Percentiles rank a stretch among this genome's conserved stretches.
Conservation (phyloP, 306 rosid species). For the Rubus idaeus region DNA sequence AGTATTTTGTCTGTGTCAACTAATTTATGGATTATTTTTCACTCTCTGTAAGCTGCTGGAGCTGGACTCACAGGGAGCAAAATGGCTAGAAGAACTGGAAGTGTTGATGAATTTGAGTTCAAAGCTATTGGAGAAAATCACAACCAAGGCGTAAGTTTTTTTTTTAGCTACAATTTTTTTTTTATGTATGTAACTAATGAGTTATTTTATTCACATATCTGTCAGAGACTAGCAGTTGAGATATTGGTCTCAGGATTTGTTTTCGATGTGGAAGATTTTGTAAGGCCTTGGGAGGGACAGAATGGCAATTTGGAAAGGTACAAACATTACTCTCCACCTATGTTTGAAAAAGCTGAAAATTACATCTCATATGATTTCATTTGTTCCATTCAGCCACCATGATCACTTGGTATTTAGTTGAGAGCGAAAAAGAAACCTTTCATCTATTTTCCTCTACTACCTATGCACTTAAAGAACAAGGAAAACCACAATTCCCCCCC, state of each 20-base stretch:
- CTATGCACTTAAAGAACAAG: background rate
- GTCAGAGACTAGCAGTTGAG: conserved; percentile 81
- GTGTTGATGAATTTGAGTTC: conserved; percentile 52
- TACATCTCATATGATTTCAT: conserved; percentile 2
- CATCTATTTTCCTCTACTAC: background rate
- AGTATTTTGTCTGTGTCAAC: background rate
- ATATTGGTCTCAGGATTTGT: conserved; percentile 83
- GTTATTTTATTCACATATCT: conserved; percentile 6
- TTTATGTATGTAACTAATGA: background rate
- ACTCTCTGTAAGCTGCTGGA: conserved; percentile 50
- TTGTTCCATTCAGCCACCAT: background rate
- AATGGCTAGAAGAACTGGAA: conserved; percentile 63
- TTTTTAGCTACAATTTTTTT: background rate
- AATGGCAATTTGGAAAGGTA: conserved; percentile 73
- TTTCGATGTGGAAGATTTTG: conserved; percentile 69
- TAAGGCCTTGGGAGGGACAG: conserved; percentile 80
- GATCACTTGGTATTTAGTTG: background rate
- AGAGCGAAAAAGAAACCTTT: background rate
- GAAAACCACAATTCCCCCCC: background rate
- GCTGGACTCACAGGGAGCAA: conserved; percentile 64
- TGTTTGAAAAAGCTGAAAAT: conserved; percentile 7
- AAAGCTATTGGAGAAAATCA: conserved; percentile 53
- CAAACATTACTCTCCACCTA: conserved; percentile 1
- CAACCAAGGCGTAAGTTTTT: conserved; percentile 50
- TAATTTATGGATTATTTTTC: conserved; percentile 13